Evolutionary conservation across 495 filamentous ascomycete genomes (phyloP), one percentile per base, ranked within the genome.

Genomic region (Aspergillus nanangensis): DNA sequence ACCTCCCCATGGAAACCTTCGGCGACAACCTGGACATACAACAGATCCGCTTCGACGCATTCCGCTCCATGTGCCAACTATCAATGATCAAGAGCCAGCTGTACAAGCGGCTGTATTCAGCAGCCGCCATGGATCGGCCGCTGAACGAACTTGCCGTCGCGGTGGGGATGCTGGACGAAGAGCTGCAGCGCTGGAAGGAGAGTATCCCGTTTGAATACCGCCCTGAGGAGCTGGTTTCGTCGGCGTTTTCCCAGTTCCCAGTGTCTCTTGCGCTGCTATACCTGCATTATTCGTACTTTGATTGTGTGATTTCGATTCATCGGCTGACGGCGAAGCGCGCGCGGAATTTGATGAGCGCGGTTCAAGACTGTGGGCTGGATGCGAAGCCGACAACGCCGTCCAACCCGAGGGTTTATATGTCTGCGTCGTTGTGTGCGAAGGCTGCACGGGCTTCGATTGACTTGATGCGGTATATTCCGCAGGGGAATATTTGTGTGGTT

Each of bases 241-340:
- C 41, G 8, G 25, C 11, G 7, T 45, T 45, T 20, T 32, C 23
- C 14, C 46, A 35, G 18, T 36, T 36, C 1, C 45, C 34, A 7
- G 33, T 48, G 18, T 48, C 44, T 0, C 32, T 40, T 9, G 18
- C 25, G 17, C 36, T 57, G 5, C 39, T 57, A 4, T 44, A 44
- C 18, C 39, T 50, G 0, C 50, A 57, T 27, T 53, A 48, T 22
- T 50, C 50, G 2, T 57, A 57, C 19, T 53, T 53, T 19, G 39
- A 57, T 19, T 57, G 54, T 38, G 38, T 57, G n/a, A 57, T 57
- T 14, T 50, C 54, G 14, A 50, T 57, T 13, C 54, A 57, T 21
- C 50, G 43, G 7, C 23, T 52, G 2, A 38, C 52, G 13, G 50
- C 40, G 17, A 35, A 15, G 8, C 38, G 41, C 5, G 50, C 39